phyloP scores from a whole-genome alignment of 2,329 filamentous ascomycete species.

The Sclerotinia spermophila region DNA sequence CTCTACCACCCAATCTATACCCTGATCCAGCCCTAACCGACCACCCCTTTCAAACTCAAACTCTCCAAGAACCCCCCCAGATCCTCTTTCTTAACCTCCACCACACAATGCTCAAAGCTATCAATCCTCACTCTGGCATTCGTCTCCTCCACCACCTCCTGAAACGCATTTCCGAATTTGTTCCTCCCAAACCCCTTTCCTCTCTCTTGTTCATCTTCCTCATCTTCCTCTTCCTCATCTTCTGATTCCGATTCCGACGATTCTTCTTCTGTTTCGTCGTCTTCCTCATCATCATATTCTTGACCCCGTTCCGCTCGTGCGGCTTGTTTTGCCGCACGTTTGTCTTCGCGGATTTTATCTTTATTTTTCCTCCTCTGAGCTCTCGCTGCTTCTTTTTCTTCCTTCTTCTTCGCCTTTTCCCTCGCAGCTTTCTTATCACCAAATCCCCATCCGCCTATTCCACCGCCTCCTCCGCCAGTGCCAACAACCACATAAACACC shows the following conservation, averaged over 20 bases:
- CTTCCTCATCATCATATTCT: slow-evolving; percentile 46
- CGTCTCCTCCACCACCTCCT: slow-evolving; percentile 90
- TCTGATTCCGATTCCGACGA: slow-evolving; percentile 49
- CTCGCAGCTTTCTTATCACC: slow-evolving; percentile 64
- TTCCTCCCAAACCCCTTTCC: slow-evolving; percentile 74
- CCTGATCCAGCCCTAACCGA: slow-evolving; percentile 44
- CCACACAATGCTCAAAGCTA: slow-evolving; percentile 95
- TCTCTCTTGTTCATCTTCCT: slow-evolving; percentile 50
- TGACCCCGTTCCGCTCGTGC: slow-evolving; percentile 42
- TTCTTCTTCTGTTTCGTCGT: slow-evolving; percentile 51
- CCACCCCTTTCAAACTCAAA: slow-evolving; percentile 85
- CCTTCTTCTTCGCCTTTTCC: slow-evolving; percentile 56
- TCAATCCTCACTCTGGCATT: slow-evolving; percentile 87
- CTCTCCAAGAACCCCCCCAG: slow-evolving; percentile 85
- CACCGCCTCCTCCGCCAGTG: slow-evolving; percentile 75
- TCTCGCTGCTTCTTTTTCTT: slow-evolving; percentile 61
- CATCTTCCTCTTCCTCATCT: slow-evolving; percentile 47
- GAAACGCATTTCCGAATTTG: slow-evolving; percentile 90
- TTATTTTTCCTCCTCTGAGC: slow-evolving; percentile 54
- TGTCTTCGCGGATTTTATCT: slow-evolving; percentile 58
- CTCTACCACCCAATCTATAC: background rate
- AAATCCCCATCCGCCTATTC: slow-evolving; percentile 61
- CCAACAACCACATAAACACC: slow-evolving; percentile 92
- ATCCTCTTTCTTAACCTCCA: slow-evolving; percentile 97
- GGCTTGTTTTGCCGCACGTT: slow-evolving; percentile 53